Evolutionary conservation across 805 yeast genomes (phyloP), one percentile per base, ranked within the genome.

Genomic region (Kluyveromyces aestuarii): DNA sequence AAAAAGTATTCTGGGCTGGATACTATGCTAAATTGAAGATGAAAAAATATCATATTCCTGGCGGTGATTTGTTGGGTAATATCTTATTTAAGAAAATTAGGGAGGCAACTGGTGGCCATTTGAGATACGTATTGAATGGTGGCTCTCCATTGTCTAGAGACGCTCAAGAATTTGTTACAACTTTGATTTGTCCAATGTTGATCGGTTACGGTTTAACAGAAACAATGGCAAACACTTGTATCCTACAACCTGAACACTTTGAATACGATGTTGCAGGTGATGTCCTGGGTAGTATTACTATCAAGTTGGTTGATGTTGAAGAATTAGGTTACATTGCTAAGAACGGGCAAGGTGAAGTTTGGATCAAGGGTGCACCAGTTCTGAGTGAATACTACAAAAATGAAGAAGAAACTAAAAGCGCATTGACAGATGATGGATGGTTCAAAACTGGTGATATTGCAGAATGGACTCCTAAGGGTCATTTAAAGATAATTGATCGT

Each of bases 181-280:
- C 76, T 41, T 75, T 87, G 51, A 70, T 93, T 53, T 84, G 87
- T 38, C 95, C 96, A 52, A 77, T 91, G 85, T 76, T 93, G 59
- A 74, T 90, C 61, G 99, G 99, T 52, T 93, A 93, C 67, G 99
- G 99, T 52, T 79, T 93, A 57, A 93, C 99, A 38, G 99, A 93
- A 71, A 90, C 98, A 13, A 82, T 86, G 57, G 99, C 99, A 45
- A 90, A 87, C 71, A 77, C 91, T 16, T 72, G 87, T 40, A 76
- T 93, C 58, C 66, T 80, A 55, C 80, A 80, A 50, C 85, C 87
- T 44, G 63, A 70, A 25, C 75, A 76, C 60, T 80, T 84, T 58
- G 91, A 84, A 61, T 73, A 69, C 52, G 95, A 84, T 55, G 80
- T 83, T 51, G 85, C 84, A 42, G 99, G 99, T 66, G 81, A 87